Base-by-base conservation (phyloP, 1,139 yeast genomes). In the Groenewaldozyma sp. region DNA sequence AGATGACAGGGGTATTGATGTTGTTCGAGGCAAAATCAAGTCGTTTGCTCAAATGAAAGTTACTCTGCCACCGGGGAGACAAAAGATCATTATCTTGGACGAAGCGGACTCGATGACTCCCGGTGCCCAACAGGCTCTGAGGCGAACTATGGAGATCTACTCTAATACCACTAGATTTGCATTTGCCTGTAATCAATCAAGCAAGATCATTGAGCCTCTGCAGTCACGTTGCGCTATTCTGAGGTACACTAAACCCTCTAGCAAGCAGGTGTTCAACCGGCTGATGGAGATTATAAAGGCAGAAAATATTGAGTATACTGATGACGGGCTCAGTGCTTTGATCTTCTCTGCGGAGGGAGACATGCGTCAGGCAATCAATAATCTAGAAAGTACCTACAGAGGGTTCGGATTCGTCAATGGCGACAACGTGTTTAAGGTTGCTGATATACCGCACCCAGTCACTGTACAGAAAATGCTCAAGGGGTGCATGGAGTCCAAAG, bases 51-150 rank as follows among this genome's bases (percentile, higher is more conserved):
- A 88, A 57, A 88, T 91, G 52, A 88, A 84, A 58, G 91, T 71
- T 43, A 83, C 66, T 55, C 71, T 74, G 56, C 94, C 72, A 49
- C 73, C 67, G 41, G 95, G 76, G 46, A 74, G 78, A 52, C 96
- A 91, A 56, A 91, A 91, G 68, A 83, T 91, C 45, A 74, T 91
- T 47, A 87, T 88, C 40, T 65, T 88, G 46, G 97, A 88, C 61
- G 97, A 88, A 61, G 97, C 96, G 0, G 97, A 91, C 58, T 82
- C 94, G n/a, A 84, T 91, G 88, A 91, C 98, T 0, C 88, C 96
- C 0, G 96, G 95, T 36, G 98, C 98, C 0, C 99, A 91, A 61
- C 95, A 88, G 57, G 99, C 99, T 0, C 67, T 91, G 52, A 73
- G 98, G 63, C 74, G 99, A 58, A 91, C 97, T 1, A 91, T 91